phyloP scores from a whole-genome alignment of 2,329 filamentous ascomycete species.

The Cryphonectria parasitica region DNA sequence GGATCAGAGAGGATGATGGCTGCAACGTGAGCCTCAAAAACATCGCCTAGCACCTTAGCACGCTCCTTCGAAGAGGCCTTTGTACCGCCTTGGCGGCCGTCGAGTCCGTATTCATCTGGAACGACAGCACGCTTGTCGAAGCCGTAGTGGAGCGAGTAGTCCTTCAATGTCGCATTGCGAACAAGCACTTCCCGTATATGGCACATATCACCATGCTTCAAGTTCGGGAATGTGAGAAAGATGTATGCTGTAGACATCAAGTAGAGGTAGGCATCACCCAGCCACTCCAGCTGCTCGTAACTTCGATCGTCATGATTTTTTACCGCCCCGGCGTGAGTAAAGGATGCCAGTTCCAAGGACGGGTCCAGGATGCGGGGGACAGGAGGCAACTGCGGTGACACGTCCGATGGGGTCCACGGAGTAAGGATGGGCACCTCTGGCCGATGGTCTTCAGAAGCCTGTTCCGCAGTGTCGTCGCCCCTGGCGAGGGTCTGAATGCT shows the following conservation, averaged over 20 bases:
- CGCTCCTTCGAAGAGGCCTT: constrained; percentile 54
- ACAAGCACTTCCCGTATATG: constrained; percentile 79
- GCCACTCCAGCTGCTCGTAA: constrained; percentile 86
- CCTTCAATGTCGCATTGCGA: constrained; percentile 76
- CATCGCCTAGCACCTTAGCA: constrained; percentile 78
- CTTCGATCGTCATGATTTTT: constrained; percentile 45
- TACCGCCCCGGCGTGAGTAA: constrained; percentile 65
- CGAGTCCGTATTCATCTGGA: constrained; percentile 49
- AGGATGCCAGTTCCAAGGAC: constrained; percentile 63
- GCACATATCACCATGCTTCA: constrained; percentile 70
- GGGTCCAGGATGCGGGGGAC: constrained; percentile 65
- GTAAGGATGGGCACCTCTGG: constrained; percentile 38
- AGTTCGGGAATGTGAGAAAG: constrained; percentile 68
- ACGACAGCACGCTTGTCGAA: constrained; percentile 68
- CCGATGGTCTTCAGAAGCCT: background rate
- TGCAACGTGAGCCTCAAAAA: constrained; percentile 90
- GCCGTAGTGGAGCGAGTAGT: constrained; percentile 71
- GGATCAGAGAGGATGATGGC: constrained; percentile 73
- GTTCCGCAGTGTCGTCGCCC: constrained; percentile 1
- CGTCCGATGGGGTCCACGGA: constrained; percentile 56
- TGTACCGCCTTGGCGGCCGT: constrained; percentile 43
- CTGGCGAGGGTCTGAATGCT: constrained; percentile 21
- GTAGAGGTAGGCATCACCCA: constrained; percentile 87
- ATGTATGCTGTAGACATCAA: constrained; percentile 76
- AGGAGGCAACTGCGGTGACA: constrained; percentile 54